Evolutionary conservation across 805 yeast genomes (phyloP).

Genomic region (Saccharomycopsis capsularis): DNA sequence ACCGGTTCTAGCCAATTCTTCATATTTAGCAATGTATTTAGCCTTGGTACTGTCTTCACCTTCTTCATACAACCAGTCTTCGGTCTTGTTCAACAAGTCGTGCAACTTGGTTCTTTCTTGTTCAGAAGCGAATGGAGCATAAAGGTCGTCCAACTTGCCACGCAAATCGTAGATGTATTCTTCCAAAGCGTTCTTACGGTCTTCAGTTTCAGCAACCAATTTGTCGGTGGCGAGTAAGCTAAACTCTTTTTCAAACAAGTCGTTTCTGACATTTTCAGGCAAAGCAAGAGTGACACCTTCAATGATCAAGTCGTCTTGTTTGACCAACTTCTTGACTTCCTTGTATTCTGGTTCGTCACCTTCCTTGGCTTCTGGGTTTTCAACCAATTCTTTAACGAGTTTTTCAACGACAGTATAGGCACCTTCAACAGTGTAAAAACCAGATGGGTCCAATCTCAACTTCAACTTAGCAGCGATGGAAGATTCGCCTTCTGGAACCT

Average conservation of each 20-base stretch:
- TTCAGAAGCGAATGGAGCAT: slow-evolving; percentile 80
- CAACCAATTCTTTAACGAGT: slow-evolving; percentile 77
- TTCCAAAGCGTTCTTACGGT: slow-evolving; percentile 95
- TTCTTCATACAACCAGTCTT: slow-evolving; percentile 97
- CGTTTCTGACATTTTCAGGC: slow-evolving; percentile 47
- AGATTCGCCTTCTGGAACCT: slow-evolving; percentile 67
- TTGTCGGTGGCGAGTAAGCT: slow-evolving; percentile 84
- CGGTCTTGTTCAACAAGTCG: slow-evolving; percentile 72
- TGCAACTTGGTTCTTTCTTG: slow-evolving; percentile 77
- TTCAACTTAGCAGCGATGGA: slow-evolving; percentile 82
- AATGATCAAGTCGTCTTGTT: slow-evolving; percentile 73
- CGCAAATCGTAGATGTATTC: slow-evolving; percentile 97
- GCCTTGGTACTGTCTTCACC: slow-evolving; percentile 97
- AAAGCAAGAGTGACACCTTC: slow-evolving; percentile 56
- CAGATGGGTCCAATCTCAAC: slow-evolving; percentile 96
- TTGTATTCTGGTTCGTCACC: slow-evolving; percentile 80
- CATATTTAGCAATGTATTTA: slow-evolving; percentile 94
- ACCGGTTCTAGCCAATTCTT: slow-evolving; percentile 92
- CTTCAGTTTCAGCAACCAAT: slow-evolving; percentile 97
- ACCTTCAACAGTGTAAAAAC: slow-evolving; percentile 86
- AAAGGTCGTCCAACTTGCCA: slow-evolving; percentile 91
- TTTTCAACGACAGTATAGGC: slow-evolving; percentile 94
- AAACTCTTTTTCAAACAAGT: slow-evolving; percentile 73
- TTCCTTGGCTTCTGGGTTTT: slow-evolving; percentile 37
- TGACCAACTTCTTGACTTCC: slow-evolving; percentile 88